A percentile compares a stretch with the other conserved stretches of the same genome.
Evolutionary conservation across 2,329 filamentous ascomycete genomes (phyloP).

Genomic region (Ophiostoma montium): DNA sequence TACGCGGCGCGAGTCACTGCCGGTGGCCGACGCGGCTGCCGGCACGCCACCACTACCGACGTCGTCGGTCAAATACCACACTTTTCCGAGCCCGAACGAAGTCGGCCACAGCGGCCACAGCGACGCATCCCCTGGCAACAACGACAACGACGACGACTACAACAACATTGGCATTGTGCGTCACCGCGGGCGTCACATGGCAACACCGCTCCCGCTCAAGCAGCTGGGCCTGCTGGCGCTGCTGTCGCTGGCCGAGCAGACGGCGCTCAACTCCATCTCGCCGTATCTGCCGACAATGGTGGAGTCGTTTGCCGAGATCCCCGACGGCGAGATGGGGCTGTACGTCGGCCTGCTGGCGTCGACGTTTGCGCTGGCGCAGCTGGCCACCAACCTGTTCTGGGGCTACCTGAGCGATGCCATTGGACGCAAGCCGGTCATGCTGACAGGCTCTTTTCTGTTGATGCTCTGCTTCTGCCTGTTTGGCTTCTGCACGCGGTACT

Average conservation of each 20-base stretch:
- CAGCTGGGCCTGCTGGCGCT: slow-evolving; percentile 78
- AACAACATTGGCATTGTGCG: slow-evolving; percentile 3
- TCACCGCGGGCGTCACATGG: slow-evolving; percentile 3
- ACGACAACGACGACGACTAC: slow-evolving; percentile 7
- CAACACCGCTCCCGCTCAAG: slow-evolving; percentile 62
- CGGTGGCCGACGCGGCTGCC: not conserved
- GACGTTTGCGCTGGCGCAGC: slow-evolving; percentile 81
- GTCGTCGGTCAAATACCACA: slow-evolving; percentile 55
- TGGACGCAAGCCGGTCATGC: slow-evolving; percentile 68
- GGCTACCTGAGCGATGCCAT: slow-evolving; percentile 69
- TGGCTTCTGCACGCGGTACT: slow-evolving; percentile 69
- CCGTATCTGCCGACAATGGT: slow-evolving; percentile 94
- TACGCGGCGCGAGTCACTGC: slow-evolving; percentile 11
- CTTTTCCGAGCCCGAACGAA: slow-evolving; percentile 66
- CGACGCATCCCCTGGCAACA: slow-evolving; percentile 8
- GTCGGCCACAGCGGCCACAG: slow-evolving; percentile 35
- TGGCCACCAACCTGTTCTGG: slow-evolving; percentile 86
- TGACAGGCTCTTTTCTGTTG: slow-evolving; percentile 71
- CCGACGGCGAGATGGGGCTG: slow-evolving; percentile 55
- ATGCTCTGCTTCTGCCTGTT: slow-evolving; percentile 72
- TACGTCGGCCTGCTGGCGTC: slow-evolving; percentile 88
- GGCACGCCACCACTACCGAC: not conserved
- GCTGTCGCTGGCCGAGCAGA: slow-evolving; percentile 87
- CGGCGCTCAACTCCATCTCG: slow-evolving; percentile 88
- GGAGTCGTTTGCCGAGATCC: slow-evolving; percentile 67